Conservation (phyloP, 1,284 basidiomycete genomes). For the Flammula alnicola region DNA sequence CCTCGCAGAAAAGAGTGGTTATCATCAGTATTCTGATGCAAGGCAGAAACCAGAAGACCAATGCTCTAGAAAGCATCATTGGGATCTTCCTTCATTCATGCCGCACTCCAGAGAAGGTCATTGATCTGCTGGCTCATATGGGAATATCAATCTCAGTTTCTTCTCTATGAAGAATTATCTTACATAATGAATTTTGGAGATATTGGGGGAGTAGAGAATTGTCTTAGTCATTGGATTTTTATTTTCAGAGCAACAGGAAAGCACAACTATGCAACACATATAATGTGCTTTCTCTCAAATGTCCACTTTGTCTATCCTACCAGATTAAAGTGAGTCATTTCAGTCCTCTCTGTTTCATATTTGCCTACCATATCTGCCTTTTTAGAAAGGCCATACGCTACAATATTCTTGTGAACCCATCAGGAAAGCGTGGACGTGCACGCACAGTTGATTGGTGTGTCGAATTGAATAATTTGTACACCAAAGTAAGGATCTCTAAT, state of each 20-base stretch:
- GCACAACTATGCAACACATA: slow-evolving; percentile 16
- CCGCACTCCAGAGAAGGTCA: too few relatives aligned
- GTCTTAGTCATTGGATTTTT: slow-evolving; percentile 29
- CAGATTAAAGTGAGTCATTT: neutral
- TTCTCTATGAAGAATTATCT: slow-evolving; percentile 2
- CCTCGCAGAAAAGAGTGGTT: too few relatives aligned
- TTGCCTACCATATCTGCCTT: too few relatives aligned
- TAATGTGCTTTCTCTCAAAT: slow-evolving; percentile 6
- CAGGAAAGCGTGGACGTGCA: slow-evolving; percentile 12
- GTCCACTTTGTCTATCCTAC: slow-evolving; percentile 10
- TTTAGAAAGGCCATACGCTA: slow-evolving; percentile 11
- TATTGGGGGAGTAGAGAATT: slow-evolving; percentile 34
- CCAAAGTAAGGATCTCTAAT: slow-evolving; percentile 18
- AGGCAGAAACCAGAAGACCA: too few relatives aligned
- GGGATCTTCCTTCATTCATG: too few relatives aligned
- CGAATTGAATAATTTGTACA: slow-evolving; percentile 12
- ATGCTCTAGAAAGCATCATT: too few relatives aligned
- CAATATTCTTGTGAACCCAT: slow-evolving; percentile 18
- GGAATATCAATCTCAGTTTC: too few relatives aligned
- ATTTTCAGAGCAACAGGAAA: slow-evolving; percentile 29
- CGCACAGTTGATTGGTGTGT: slow-evolving; percentile 13
- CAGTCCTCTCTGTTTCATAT: too few relatives aligned
- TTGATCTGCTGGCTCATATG: too few relatives aligned
- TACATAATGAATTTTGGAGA: slow-evolving; percentile 31
- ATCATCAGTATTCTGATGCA: too few relatives aligned